A percentile compares a stretch with the other conserved stretches of the same genome.
Conservation (phyloP, 108 stramenopile species). For the Hondaea fermentalgiana region DNA sequence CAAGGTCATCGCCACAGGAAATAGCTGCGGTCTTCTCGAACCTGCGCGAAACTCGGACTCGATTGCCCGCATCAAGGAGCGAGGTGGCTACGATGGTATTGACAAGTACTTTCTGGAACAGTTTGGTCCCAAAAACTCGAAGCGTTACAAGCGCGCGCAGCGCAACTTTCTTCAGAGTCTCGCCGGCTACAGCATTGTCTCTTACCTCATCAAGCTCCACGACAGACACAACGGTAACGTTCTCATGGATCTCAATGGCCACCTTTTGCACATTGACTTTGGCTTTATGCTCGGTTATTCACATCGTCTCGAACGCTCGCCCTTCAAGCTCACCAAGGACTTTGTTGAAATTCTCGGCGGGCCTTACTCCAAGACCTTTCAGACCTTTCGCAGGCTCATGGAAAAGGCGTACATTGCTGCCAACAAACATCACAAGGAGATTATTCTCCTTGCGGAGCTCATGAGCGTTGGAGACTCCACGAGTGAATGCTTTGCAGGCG, state of each 20-base stretch:
- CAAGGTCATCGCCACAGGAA: constrained; percentile 81
- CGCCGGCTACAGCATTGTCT: constrained; percentile 90
- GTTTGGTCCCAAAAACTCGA: neutral
- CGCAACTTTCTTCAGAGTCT: constrained; percentile 44
- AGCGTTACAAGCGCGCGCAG: constrained; percentile 20
- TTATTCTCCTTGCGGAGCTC: constrained; percentile 86
- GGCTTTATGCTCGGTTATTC: constrained; percentile 96
- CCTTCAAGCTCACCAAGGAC: constrained; percentile 97
- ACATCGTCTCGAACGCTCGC: constrained; percentile 81
- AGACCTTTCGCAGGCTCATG: constrained; percentile 68
- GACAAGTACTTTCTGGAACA: neutral
- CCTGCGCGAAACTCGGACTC: constrained; percentile 78
- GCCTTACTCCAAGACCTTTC: constrained; percentile 36
- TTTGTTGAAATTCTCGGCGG: constrained; percentile 91
- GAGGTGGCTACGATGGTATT: constrained; percentile 37
- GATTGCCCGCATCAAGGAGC: constrained; percentile 85
- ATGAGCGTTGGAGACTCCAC: constrained; percentile 76
- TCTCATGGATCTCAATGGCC: constrained; percentile 81
- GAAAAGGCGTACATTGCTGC: constrained; percentile 76
- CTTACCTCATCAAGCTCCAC: constrained; percentile 89
- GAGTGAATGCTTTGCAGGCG: constrained; percentile 67
- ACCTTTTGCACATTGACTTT: constrained; percentile 97
- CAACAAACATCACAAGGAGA: constrained; percentile 61
- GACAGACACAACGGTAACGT: constrained; percentile 96
- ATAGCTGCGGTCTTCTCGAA: constrained; percentile 78